phyloP scores from a whole-genome alignment of 2,329 filamentous ascomycete genomes.

The Penicillium frequentans region DNA sequence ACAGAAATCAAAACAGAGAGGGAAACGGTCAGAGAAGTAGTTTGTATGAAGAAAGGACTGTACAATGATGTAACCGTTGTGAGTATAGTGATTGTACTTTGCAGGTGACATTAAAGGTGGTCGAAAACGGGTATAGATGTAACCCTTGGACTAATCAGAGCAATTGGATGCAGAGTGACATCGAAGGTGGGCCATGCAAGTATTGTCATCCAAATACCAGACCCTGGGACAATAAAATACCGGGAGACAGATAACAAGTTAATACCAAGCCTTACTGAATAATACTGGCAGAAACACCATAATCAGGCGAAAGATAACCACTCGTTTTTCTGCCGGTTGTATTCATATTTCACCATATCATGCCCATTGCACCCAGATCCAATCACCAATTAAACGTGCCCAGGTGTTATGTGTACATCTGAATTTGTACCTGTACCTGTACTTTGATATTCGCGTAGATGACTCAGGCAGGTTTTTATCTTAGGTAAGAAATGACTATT shows the following conservation, averaged over 20 bases:
- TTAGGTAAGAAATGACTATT: background rate
- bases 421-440: background rate
- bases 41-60: background rate
- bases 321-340: background rate
- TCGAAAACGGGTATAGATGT: constrained; percentile 2
- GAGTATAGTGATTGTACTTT: background rate
- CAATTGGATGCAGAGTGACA: background rate
- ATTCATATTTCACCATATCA: background rate
- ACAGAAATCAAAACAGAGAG: constrained; percentile 1
- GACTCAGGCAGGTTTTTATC: background rate
- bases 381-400: background rate
- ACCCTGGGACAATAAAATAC: background rate
- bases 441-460: background rate
- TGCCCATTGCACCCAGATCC: background rate
- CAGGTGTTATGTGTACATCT: background rate
- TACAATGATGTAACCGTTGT: constrained; percentile 20
- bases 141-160: background rate
- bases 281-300: background rate
- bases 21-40: constrained; percentile 7
- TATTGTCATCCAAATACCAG: background rate
- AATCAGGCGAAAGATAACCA: background rate
- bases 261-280: background rate
- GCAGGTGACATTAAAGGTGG: constrained; percentile 15
- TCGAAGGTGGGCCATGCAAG: background rate
- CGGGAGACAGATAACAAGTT: background rate